Percentiles rank a stretch among this genome's conserved stretches.
phyloP scores from a whole-genome alignment of 805 yeast genomes.

The Tanozyma kutaoensis region DNA sequence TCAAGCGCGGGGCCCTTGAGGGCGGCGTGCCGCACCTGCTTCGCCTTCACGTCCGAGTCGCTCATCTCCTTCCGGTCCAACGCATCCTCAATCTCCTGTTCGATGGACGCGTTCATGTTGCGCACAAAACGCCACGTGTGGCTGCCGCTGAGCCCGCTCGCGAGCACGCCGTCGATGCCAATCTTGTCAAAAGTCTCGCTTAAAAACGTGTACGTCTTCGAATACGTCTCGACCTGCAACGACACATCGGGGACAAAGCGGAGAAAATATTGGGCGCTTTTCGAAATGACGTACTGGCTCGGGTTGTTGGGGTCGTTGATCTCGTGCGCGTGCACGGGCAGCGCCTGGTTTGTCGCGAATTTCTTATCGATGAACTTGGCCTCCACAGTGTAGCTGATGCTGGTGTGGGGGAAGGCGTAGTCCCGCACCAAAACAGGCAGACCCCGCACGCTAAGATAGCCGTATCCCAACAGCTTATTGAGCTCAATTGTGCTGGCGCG shows the following conservation, averaged over 20 bases:
- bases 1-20: too few species aligned
- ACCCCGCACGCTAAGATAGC: slow-evolving; percentile 33
- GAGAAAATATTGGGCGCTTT: slow-evolving; percentile 20
- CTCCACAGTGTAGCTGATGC: slow-evolving; percentile 38
- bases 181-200: slow-evolving; percentile 13
- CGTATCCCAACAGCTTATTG: slow-evolving; percentile 39
- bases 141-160: slow-evolving; percentile 10
- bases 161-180: slow-evolving; percentile 24
- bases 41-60: too few species aligned
- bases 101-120: slow-evolving; percentile 15
- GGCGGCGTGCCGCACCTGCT: too few species aligned
- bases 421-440: slow-evolving; percentile 41
- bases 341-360: slow-evolving; percentile 15
- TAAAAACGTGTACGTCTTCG: slow-evolving; percentile 11
- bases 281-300: slow-evolving; percentile 22
- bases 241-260: slow-evolving; percentile 25
- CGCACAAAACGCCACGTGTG: slow-evolving; percentile 21
- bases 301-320: slow-evolving; percentile 21
- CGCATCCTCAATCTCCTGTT: slow-evolving; percentile 21
- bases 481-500: slow-evolving; percentile 20
- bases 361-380: slow-evolving; percentile 40
- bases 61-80: slow-evolving; percentile 8
- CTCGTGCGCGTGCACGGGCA: slow-evolving; percentile 17
- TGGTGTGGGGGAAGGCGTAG: slow-evolving; percentile 26
- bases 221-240: slow-evolving; percentile 13